A percentile compares a stretch with the other conserved stretches of the same genome.
phyloP scores from a whole-genome alignment of 345 rosid species.

The Sapria himalayana region DNA sequence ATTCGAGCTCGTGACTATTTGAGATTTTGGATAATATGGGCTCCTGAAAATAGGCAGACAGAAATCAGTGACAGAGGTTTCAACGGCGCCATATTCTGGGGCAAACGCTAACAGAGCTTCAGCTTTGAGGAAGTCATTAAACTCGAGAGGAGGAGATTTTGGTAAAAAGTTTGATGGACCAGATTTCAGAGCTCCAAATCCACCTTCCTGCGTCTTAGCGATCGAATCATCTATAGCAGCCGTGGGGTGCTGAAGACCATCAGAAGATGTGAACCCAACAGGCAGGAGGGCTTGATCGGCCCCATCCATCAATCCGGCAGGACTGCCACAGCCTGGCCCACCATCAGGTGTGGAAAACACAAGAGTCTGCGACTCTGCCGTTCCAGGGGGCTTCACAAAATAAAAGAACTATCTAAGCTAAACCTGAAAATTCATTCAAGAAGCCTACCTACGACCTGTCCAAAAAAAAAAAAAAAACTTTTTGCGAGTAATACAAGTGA shows the following conservation, averaged over 20 bases:
- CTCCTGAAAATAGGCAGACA: slow-evolving; percentile 47
- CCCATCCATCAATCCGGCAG: slow-evolving; percentile 54
- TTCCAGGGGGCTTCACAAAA: slow-evolving; percentile 87
- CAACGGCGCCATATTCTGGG: slow-evolving; percentile 90
- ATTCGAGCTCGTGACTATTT: slow-evolving; percentile 41
- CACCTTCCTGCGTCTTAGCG: slow-evolving; percentile 50
- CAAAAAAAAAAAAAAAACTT: background rate
- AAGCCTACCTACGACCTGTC: slow-evolving; percentile 1
- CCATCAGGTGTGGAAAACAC: slow-evolving; percentile 61
- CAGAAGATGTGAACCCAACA: slow-evolving; percentile 58
- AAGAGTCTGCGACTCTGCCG: slow-evolving; percentile 85
- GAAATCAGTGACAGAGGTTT: slow-evolving; percentile 42
- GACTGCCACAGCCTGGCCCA: slow-evolving; percentile 71
- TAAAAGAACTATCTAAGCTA: slow-evolving; percentile 11
- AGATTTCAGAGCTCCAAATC: slow-evolving; percentile 23
- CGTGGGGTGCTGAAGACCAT: slow-evolving; percentile 44
- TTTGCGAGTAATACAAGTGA: background rate
- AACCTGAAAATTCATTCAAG: slow-evolving; percentile 8
- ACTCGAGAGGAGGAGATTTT: slow-evolving; percentile 37
- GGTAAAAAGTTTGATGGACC: slow-evolving; percentile 27
- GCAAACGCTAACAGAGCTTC: slow-evolving; percentile 96
- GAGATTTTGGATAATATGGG: slow-evolving; percentile 75
- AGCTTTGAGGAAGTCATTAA: slow-evolving; percentile 80
- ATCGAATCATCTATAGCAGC: slow-evolving; percentile 33
- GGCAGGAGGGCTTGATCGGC: slow-evolving; percentile 68